Evolutionary conservation across 352 stramenopile genomes (phyloP).

Genomic region (Globisporangium spiculum): DNA sequence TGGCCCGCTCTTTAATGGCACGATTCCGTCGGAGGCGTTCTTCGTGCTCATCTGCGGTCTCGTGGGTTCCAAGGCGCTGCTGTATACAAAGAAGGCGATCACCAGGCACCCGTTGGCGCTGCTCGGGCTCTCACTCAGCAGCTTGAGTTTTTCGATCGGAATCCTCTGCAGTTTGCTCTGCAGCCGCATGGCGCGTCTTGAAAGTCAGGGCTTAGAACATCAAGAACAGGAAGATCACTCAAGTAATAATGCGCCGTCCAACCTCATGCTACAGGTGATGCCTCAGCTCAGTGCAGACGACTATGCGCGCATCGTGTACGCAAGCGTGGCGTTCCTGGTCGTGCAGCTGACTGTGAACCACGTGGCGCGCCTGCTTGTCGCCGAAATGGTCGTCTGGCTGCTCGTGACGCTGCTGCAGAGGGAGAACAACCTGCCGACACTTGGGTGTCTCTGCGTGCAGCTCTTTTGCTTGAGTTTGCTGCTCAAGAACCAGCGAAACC

Average conservation of each 20-base stretch:
- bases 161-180: slow-evolving; percentile 25
- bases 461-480: slow-evolving; percentile 30
- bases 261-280: neutral
- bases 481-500: slow-evolving; percentile 10
- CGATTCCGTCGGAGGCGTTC: slow-evolving; percentile 26
- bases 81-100: neutral
- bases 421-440: slow-evolving; percentile 52
- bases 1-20: slow-evolving; percentile 33
- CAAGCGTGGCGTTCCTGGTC: slow-evolving; percentile 14
- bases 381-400: slow-evolving; percentile 65
- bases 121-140: slow-evolving; percentile 11
- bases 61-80: slow-evolving; percentile 29
- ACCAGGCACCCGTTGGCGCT: neutral
- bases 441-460: slow-evolving; percentile 52
- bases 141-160: slow-evolving; percentile 22
- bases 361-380: slow-evolving; percentile 15
- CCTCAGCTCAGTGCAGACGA: slow-evolving; percentile 27
- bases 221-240: neutral
- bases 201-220: neutral
- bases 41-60: slow-evolving; percentile 36
- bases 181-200: slow-evolving; percentile 12
- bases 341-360: slow-evolving; percentile 8
- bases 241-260: neutral
- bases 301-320: slow-evolving; percentile 54
- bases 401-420: slow-evolving; percentile 58